Evolutionary conservation across 495 filamentous ascomycete genomes (phyloP).

Genomic region (Lasiosphaeriaceae sp.): DNA sequence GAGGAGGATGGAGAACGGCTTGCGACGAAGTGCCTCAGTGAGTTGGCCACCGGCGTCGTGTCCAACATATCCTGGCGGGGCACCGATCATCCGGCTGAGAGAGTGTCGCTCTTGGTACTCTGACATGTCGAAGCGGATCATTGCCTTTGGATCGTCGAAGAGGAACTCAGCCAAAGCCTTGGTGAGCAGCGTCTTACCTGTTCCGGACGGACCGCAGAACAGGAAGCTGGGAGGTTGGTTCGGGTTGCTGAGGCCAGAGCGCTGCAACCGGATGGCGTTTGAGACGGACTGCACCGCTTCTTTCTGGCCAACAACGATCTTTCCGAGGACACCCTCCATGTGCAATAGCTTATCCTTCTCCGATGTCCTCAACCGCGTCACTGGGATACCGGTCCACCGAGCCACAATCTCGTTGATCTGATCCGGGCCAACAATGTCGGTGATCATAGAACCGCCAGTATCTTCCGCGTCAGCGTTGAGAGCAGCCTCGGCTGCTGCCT

Average conservation of each 20-base stretch:
- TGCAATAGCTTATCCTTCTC: constrained; percentile 95
- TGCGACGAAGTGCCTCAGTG: constrained; percentile 86
- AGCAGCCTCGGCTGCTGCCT: constrained; percentile 71
- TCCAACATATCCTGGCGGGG: constrained; percentile 93
- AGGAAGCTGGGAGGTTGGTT: constrained; percentile 97
- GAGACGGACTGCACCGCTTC: constrained; percentile 93
- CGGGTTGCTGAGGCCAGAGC: constrained; percentile 88
- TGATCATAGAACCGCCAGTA: constrained; percentile 65
- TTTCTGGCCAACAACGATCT: constrained; percentile 86
- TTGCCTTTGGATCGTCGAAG: constrained; percentile 94
- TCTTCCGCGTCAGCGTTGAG: constrained; percentile 58
- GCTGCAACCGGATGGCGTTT: constrained; percentile 91
- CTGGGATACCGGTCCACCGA: constrained; percentile 94
- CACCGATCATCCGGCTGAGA: constrained; percentile 94
- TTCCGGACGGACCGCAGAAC: constrained; percentile 97
- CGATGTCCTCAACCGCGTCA: constrained; percentile 86
- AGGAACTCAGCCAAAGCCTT: constrained; percentile 97
- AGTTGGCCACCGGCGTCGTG: constrained; percentile 95
- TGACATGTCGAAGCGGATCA: constrained; percentile 99
- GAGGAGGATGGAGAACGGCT: constrained; percentile 94
- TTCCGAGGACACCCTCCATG: constrained; percentile 83
- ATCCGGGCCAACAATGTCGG: constrained; percentile 91
- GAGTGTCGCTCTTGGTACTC: constrained; percentile 98
- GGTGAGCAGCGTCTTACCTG: constrained; percentile 93
- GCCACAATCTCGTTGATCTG: constrained; percentile 99